Evolutionary conservation across 176 grass and related monocot genomes (phyloP).

Genomic region (Paspalum vaginatum): DNA sequence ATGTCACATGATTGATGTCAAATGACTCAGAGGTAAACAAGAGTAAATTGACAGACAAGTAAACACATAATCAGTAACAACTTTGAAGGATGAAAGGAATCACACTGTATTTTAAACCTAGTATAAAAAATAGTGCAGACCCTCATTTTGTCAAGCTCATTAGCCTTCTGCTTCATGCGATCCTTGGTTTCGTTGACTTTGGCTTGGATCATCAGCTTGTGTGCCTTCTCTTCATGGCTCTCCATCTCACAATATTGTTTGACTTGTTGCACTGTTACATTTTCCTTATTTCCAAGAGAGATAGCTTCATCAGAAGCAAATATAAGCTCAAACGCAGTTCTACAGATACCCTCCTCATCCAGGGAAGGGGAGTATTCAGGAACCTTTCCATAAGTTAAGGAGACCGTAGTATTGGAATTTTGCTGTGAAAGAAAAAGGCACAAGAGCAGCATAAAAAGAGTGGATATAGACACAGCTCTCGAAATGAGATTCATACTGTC

Average conservation of each 20-base stretch:
- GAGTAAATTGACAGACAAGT: neutral
- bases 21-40: neutral
- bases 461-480: constrained; percentile 1
- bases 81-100: neutral
- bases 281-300: constrained; percentile 86
- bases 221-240: constrained; percentile 79
- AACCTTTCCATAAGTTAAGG: constrained; percentile 70
- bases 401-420: neutral
- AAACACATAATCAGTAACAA: neutral
- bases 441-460: constrained; percentile 1
- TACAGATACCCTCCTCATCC: constrained; percentile 78
- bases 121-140: constrained; percentile 39
- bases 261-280: constrained; percentile 80
- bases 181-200: constrained; percentile 91
- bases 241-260: constrained; percentile 97
- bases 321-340: constrained; percentile 77
- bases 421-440: neutral
- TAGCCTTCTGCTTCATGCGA: constrained; percentile 86
- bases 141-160: constrained; percentile 89
- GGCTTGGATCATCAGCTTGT: constrained; percentile 77
- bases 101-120: neutral
- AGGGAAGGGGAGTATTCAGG: constrained; percentile 76
- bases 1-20: neutral
- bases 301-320: constrained; percentile 91
- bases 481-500: constrained; percentile 5